Conservation (phyloP, 108 stramenopile species). For the Cyclostephanos invisitatus region DNA sequence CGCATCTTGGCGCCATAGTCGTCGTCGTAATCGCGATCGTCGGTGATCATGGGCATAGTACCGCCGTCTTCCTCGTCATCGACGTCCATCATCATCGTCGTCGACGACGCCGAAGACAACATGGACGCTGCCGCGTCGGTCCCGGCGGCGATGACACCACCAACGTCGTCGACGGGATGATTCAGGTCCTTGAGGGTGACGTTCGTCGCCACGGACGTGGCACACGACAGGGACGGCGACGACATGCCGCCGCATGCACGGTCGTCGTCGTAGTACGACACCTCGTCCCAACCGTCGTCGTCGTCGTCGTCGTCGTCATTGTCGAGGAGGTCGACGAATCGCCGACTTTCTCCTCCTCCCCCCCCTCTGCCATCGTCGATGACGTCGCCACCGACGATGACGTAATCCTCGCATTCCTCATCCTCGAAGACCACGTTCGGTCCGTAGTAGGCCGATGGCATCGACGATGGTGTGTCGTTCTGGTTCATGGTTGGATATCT, state of each 20-base stretch:
- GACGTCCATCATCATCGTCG: background rate
- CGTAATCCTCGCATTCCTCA: conserved; percentile 47
- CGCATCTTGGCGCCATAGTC: background rate
- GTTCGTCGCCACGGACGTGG: conserved; percentile 41
- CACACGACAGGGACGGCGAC: conserved; percentile 46
- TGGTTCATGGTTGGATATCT: background rate
- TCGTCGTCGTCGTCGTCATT: conserved; percentile 5
- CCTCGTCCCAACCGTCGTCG: conserved; percentile 19
- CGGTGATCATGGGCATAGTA: background rate
- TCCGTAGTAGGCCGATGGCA: background rate
- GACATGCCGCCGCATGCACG: background rate
- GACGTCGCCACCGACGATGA: conserved; percentile 34
- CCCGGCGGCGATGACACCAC: conserved; percentile 2
- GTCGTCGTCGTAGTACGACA: conserved; percentile 26
- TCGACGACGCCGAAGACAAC: background rate
- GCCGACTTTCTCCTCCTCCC: background rate
- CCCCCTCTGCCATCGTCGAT: conserved; percentile 24
- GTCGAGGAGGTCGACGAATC: background rate
- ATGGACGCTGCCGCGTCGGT: conserved; percentile 16
- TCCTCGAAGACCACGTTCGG: conserved; percentile 34
- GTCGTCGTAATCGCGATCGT: conserved; percentile 4
- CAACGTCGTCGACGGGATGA: conserved; percentile 18
- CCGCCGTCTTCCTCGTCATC: background rate
- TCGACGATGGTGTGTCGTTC: background rate
- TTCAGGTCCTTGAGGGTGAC: conserved; percentile 41